Evolutionary conservation across 1,284 basidiomycete species (phyloP), one percentile per base, ranked within the genome.

Genomic region (Stygiomarasmius scandens): DNA sequence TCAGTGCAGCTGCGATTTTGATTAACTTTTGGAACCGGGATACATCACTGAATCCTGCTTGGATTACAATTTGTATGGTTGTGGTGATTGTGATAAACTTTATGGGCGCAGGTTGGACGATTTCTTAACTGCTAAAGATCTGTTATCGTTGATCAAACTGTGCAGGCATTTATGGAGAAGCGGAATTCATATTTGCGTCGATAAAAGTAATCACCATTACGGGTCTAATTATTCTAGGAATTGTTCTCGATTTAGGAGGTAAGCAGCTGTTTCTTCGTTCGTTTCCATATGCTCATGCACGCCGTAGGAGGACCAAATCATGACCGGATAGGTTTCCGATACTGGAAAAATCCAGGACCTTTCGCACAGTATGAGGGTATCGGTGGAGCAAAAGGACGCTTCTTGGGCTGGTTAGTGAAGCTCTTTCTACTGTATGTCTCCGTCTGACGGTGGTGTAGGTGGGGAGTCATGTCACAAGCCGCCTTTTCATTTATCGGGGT

Each of bases 81-180:
- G 79, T 94, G 16, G 87, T 90, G 45, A 70, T 93, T 32, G 74
- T 72, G 49, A 92, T 95, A 74, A 95, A 95, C 70, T 71, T 90
- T 66, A 76, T 89, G 55, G 92, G 91, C n/a, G 84, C 89, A 45
- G 84, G 86, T 78, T 3, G 20, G 4, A 24, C 22, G 44, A 14
- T 27, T 9, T 32, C 14, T 59, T 41, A 23, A n/a, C 22, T 19
- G 12, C 22, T 24, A n/a, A n/a, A n/a, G n/a, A n/a, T n/a, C n/a
- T n/a, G n/a, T n/a, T n/a, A n/a, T n/a, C n/a, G n/a, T n/a, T n/a
- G n/a, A n/a, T n/a, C n/a, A n/a, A n/a, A n/a, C n/a, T n/a, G 32
- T 34, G 32, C 32, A 83, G 82, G 81, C 61, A 82, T 78, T 29
- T 89, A 87, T 64, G 88, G 88, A 58, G 89, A 92, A 70, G 81